Conservation (phyloP, 1,284 basidiomycete genomes). For the Rhodotorula sp. region DNA sequence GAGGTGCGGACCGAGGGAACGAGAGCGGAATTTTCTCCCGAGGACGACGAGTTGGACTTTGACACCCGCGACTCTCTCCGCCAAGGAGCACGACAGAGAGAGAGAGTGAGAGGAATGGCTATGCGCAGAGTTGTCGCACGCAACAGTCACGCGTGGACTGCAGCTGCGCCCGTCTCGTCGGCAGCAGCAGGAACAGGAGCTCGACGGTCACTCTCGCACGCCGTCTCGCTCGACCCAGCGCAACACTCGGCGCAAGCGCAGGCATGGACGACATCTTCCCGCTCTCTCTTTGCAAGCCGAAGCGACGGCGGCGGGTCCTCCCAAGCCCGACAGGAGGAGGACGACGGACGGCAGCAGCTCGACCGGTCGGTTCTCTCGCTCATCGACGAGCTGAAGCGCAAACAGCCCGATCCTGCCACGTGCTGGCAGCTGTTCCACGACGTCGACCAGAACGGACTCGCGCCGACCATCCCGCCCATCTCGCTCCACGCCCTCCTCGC, state of each 20-base stretch:
- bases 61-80: not conserved
- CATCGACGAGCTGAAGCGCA: conserved; percentile 13
- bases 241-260: not conserved
- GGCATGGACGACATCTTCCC: conserved; percentile 6
- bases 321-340: not conserved
- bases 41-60: too few species aligned
- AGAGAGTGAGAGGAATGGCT: not conserved
- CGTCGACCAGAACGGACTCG: conserved; percentile 25
- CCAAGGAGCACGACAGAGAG: not conserved
- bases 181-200: not conserved
- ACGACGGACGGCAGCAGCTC: conserved; percentile 2
- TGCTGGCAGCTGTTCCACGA: conserved; percentile 28
- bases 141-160: conserved; percentile 2
- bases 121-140: conserved; percentile 18
- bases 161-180: too few species aligned
- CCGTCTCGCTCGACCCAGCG: conserved; percentile 16
- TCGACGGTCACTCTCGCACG: conserved; percentile 17
- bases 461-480: conserved; percentile 18
- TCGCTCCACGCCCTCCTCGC: conserved; percentile 30
- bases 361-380: conserved; percentile 10
- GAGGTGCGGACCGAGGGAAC: too few species aligned
- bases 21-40: too few species aligned
- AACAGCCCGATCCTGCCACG: not conserved
- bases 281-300: conserved; percentile 11
- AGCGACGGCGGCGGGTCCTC: not conserved